phyloP scores from a whole-genome alignment of 805 yeast species.

The Monosporozyma servazzii region DNA sequence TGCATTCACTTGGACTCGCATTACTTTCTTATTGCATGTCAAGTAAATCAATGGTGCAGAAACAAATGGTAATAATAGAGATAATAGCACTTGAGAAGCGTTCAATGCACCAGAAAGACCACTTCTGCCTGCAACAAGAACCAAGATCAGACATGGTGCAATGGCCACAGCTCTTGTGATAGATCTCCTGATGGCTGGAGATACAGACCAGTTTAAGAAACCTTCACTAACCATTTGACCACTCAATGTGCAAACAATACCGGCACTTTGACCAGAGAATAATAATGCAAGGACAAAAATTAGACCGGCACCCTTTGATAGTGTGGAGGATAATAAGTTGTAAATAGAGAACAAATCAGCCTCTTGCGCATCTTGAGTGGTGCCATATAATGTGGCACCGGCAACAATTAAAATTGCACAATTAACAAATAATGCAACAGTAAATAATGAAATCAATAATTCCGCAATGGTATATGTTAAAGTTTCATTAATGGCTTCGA shows the following conservation, averaged over 20 bases:
- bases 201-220: constrained; percentile 67
- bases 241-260: constrained; percentile 88
- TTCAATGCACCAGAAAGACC: constrained; percentile 73
- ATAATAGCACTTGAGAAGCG: constrained; percentile 76
- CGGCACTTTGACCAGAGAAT: constrained; percentile 87
- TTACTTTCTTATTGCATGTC: constrained; percentile 59
- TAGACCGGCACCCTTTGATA: constrained; percentile 74
- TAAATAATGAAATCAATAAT: constrained; percentile 69
- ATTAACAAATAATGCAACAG: constrained; percentile 86
- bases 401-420: constrained; percentile 84
- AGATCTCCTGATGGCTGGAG: constrained; percentile 73
- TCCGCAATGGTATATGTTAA: constrained; percentile 78
- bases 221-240: constrained; percentile 96
- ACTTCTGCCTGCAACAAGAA: constrained; percentile 65
- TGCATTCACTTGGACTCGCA: constrained; percentile 42
- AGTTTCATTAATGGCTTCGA: constrained; percentile 72
- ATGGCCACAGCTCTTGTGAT: constrained; percentile 79
- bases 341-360: constrained; percentile 83
- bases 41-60: constrained; percentile 81
- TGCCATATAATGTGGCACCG: constrained; percentile 70
- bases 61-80: constrained; percentile 73
- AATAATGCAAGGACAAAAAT: constrained; percentile 77
- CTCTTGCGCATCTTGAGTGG: constrained; percentile 46
- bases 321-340: constrained; percentile 46
- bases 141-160: constrained; percentile 74